A percentile compares a stretch with the other conserved stretches of the same genome.
These are phyloP conservation scores for Cordyceps javanica DNA, from an alignment of 2,329 filamentous ascomycete genomes.

Conservation along the genomic window DNA sequence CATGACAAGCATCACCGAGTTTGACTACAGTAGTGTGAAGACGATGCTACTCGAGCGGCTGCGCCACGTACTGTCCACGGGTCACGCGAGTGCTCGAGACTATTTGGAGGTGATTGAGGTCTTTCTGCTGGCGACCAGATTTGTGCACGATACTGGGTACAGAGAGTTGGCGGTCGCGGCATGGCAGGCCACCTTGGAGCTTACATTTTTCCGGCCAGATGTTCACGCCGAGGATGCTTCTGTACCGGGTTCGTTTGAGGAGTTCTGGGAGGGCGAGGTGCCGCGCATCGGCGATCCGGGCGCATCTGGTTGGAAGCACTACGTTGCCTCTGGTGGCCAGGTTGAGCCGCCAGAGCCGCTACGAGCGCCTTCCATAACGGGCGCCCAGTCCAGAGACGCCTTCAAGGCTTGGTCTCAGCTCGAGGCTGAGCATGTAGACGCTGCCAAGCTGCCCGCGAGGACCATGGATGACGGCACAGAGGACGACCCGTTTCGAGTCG, in stretches of 20 bases:
- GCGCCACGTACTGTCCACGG: constrained; percentile 14
- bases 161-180: constrained; percentile 67
- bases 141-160: constrained; percentile 72
- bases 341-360: constrained; percentile 36
- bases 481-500: constrained; percentile 76
- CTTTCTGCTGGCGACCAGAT: constrained; percentile 66
- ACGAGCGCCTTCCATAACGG: constrained; percentile 12
- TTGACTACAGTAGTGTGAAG: constrained; percentile 62
- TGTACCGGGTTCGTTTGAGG: constrained; percentile 45
- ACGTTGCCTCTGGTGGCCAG: constrained; percentile 29
- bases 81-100: not conserved
- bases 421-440: constrained; percentile 45
- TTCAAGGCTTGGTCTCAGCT: constrained; percentile 46
- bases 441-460: constrained; percentile 59
- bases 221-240: constrained; percentile 16
- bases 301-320: constrained; percentile 65
- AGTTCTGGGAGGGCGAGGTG: constrained; percentile 85
- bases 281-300: constrained; percentile 68
- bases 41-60: constrained; percentile 51
- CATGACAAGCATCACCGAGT: constrained; percentile 60
- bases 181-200: constrained; percentile 79
- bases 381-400: constrained; percentile 31
- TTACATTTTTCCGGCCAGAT: constrained; percentile 56
- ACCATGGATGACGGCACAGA: constrained; percentile 68
- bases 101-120: constrained; percentile 51